Conservation (phyloP, 345 rosid species). For the Syzygium aromaticum region DNA sequence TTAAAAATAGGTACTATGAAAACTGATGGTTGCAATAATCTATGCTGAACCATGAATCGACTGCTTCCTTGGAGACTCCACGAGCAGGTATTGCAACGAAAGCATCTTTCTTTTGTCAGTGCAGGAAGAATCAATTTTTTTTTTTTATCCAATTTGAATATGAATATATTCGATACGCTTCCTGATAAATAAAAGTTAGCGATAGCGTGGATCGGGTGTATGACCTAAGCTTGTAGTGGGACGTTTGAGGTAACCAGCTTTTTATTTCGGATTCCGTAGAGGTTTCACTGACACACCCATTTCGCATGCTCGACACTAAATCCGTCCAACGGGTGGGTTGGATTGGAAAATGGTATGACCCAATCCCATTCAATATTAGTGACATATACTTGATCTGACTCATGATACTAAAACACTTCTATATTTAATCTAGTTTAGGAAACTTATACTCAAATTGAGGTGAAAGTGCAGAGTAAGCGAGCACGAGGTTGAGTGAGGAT, state of each 20-base stretch:
- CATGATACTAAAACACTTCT: too few species aligned
- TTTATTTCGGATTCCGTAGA: not conserved
- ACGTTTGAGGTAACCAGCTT: not conserved
- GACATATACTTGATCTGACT: too few species aligned
- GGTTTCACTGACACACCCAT: not conserved
- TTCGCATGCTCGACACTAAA: not conserved
- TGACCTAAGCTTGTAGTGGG: not conserved
- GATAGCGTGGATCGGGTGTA: fast-evolving
- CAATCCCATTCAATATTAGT: too few species aligned
- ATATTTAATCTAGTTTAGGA: too few species aligned
- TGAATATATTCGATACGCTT: not conserved
- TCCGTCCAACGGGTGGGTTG: too few species aligned
- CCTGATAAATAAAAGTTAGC: not conserved
- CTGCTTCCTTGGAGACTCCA: not conserved
- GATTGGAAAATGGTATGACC: too few species aligned
- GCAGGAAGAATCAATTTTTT: not conserved
- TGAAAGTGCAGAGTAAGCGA: too few species aligned
- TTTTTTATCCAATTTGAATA: not conserved
- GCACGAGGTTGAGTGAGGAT: too few species aligned
- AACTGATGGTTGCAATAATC: not conserved
- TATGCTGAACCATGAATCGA: not conserved
- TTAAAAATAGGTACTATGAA: not conserved
- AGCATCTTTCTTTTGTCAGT: not conserved
- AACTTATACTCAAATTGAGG: too few species aligned
- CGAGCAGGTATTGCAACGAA: not conserved